Conservation (phyloP, 164 flowering plant genomes). For the Euptelea pleiosperma region DNA sequence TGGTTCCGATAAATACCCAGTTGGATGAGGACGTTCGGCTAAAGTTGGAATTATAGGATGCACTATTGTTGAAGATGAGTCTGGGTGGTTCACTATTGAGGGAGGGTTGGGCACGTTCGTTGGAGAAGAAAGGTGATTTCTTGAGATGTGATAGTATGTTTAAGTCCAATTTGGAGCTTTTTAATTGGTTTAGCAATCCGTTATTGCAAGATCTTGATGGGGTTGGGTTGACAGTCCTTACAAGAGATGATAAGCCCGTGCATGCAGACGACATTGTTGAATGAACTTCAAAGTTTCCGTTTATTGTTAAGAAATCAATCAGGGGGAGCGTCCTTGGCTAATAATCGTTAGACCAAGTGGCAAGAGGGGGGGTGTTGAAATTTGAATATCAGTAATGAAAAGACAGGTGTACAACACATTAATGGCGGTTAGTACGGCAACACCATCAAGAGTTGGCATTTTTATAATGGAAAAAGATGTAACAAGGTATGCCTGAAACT, state of each 20-base stretch:
- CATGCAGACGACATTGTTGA: slow-evolving; percentile 42
- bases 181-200: slow-evolving; percentile 76
- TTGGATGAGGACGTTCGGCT: slow-evolving; percentile 58
- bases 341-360: too few relatives aligned
- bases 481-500: too few relatives aligned
- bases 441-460: too few relatives aligned
- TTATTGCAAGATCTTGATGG: slow-evolving; percentile 82
- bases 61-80: slow-evolving; percentile 51
- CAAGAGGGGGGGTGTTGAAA: too few relatives aligned
- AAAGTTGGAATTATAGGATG: slow-evolving; percentile 59
- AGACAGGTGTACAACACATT: too few relatives aligned
- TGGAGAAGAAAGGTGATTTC: slow-evolving; percentile 71
- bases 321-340: too few relatives aligned
- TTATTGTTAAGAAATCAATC: slow-evolving; percentile 41
- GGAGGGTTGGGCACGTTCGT: slow-evolving; percentile 87
- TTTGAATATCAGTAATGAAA: too few relatives aligned
- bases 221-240: slow-evolving; percentile 50
- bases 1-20: slow-evolving; percentile 67
- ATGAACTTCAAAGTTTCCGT: slow-evolving; percentile 47
- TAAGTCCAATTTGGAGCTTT: slow-evolving; percentile 60
- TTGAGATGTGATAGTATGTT: slow-evolving; percentile 70
- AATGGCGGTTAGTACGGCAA: too few relatives aligned
- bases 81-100: slow-evolving; percentile 46
- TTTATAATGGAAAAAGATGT: too few relatives aligned
- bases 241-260: slow-evolving; percentile 68